Conservation (phyloP, 768 basidiomycete species). For the Suillus subalutaceus region DNA sequence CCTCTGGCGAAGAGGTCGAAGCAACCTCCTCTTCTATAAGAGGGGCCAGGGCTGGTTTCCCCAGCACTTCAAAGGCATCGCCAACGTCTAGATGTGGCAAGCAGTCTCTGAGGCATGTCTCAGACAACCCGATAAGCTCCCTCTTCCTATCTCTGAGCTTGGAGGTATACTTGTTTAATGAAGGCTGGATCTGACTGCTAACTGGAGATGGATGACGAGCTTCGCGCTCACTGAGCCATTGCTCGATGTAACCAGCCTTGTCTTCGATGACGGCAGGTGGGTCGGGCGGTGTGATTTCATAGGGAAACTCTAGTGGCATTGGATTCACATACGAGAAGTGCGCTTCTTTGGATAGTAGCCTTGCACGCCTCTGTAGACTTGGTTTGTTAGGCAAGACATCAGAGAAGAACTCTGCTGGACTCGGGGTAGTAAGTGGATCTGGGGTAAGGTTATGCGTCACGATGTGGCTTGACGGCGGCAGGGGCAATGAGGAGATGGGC, state of each 20-base stretch:
- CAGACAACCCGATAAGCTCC: slow-evolving; percentile 74
- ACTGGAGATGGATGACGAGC: slow-evolving; percentile 39
- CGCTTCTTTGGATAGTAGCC: slow-evolving; percentile 54
- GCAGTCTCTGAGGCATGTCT: slow-evolving; percentile 69
- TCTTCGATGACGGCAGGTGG: slow-evolving; percentile 52
- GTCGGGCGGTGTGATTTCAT: slow-evolving; percentile 61
- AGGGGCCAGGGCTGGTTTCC: slow-evolving; percentile 54
- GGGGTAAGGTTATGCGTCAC: slow-evolving; percentile 57
- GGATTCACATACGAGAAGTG: slow-evolving; percentile 88
- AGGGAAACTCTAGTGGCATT: slow-evolving; percentile 82
- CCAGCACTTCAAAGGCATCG: slow-evolving; percentile 72
- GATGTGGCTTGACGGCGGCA: slow-evolving; percentile 44
- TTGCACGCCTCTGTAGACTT: slow-evolving; percentile 70
- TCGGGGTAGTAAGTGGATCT: slow-evolving; percentile 54
- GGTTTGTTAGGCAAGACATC: slow-evolving; percentile 53
- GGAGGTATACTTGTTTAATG: slow-evolving; percentile 51
- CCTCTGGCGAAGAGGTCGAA: slow-evolving; percentile 25
- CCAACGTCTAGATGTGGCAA: slow-evolving; percentile 87
- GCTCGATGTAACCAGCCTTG: slow-evolving; percentile 68
- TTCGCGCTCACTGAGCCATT: slow-evolving; percentile 74
- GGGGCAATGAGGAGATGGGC: slow-evolving; percentile 49
- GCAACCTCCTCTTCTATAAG: slow-evolving; percentile 32
- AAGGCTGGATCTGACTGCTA: slow-evolving; percentile 10
- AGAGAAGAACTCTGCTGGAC: slow-evolving; percentile 52
- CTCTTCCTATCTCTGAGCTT: slow-evolving; percentile 53